A percentile compares a stretch with the other conserved stretches of the same genome.
Conservation (phyloP, 2,329 filamentous ascomycete species). For the Fusarium buharicum region DNA sequence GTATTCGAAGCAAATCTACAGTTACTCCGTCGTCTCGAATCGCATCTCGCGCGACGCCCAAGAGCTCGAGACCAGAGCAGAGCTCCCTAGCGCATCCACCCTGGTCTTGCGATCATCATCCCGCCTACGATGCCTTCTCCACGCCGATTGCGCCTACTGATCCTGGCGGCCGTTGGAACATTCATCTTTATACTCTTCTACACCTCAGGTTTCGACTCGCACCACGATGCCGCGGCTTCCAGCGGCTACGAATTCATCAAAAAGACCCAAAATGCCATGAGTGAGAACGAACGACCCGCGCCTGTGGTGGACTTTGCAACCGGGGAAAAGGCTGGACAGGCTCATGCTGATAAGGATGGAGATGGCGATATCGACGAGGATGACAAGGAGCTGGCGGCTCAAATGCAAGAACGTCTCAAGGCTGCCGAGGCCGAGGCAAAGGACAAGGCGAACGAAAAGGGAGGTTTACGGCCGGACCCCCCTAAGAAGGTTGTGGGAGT, state of each 20-base stretch:
- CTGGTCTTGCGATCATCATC: constrained; percentile 28
- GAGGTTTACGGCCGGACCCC: constrained; percentile 67
- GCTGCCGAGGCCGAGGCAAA: constrained; percentile 76
- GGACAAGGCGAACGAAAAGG: constrained; percentile 74
- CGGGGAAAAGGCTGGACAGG: constrained; percentile 52
- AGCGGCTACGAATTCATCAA: constrained; percentile 67
- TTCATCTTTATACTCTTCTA: constrained; percentile 79
- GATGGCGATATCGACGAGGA: constrained; percentile 68
- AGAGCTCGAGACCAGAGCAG: constrained; percentile 24
- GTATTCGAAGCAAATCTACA: constrained; percentile 5
- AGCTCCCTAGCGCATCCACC: constrained; percentile 43
- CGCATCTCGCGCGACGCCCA: constrained; percentile 10
- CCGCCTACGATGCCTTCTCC: constrained; percentile 69
- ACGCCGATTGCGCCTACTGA: constrained; percentile 74
- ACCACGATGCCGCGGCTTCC: constrained; percentile 57
- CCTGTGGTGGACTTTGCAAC: constrained; percentile 55
- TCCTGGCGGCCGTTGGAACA: constrained; percentile 70
- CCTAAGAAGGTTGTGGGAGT: constrained; percentile 68
- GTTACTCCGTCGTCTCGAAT: not conserved
- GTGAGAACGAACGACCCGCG: constrained; percentile 50
- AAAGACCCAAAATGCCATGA: constrained; percentile 67
- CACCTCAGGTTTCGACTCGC: constrained; percentile 67
- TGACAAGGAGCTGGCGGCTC: constrained; percentile 60
- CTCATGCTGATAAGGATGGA: constrained; percentile 60
- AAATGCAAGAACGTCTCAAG: constrained; percentile 70